A percentile compares a stretch with the other conserved stretches of the same genome.
phyloP scores from a whole-genome alignment of 768 basidiomycete species.

The Lentinus tigrinus region DNA sequence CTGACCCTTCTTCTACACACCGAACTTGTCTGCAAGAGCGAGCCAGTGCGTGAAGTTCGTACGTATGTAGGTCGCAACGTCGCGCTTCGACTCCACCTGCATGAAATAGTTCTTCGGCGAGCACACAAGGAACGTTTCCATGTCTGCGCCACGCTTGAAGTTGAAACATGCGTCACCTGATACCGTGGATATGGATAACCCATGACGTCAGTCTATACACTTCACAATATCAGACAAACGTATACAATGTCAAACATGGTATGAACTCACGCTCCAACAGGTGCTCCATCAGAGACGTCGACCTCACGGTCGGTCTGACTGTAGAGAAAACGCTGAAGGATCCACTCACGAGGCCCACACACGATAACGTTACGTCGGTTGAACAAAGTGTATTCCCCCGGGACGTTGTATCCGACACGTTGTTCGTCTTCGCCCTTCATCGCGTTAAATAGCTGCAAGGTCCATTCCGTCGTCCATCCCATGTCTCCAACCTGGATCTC shows the following conservation, averaged over 20 bases:
- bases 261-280: background rate
- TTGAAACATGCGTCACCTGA: background rate
- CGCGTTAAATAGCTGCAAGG: constrained; percentile 11
- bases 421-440: background rate
- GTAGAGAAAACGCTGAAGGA: background rate
- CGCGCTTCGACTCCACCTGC: constrained; percentile 2
- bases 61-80: constrained; percentile 8
- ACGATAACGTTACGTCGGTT: background rate
- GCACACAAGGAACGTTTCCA: constrained; percentile 9
- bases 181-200: background rate
- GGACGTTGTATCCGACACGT: background rate
- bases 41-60: constrained; percentile 12
- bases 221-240: no score
- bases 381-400: constrained; percentile 6
- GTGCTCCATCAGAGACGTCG: background rate
- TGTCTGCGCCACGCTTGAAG: constrained; percentile 6
- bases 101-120: background rate
- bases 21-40: constrained; percentile 1
- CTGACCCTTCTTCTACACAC: background rate
- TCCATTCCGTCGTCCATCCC: constrained; percentile 5
- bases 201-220: background rate
- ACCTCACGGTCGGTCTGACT: background rate
- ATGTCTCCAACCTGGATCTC: constrained; percentile 19
- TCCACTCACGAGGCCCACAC: background rate
- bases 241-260: background rate